A percentile compares a stretch with the other conserved stretches of the same genome.
Conservation (phyloP, 306 rosid genomes). For the Fagus crenata region DNA sequence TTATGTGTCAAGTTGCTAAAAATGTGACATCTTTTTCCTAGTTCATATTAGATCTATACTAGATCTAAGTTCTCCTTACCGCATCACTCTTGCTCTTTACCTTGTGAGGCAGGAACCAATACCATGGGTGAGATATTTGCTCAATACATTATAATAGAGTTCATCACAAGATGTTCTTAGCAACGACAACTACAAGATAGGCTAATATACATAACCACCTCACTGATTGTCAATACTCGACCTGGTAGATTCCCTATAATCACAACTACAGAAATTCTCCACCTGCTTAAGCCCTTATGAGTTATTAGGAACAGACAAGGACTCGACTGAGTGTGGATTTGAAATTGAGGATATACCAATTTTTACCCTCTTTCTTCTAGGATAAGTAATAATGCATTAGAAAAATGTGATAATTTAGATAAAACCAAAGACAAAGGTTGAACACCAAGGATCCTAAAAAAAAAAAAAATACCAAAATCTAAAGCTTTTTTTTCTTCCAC, state of each 20-base stretch:
- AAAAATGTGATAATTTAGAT: too few relatives aligned
- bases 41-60: too few relatives aligned
- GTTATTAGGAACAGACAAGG: too few relatives aligned
- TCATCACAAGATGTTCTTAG: background rate
- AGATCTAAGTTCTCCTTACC: too few relatives aligned
- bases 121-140: background rate
- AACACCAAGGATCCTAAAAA: background rate
- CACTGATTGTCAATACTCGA: background rate
- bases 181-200: background rate
- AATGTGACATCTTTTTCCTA: too few relatives aligned
- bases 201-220: background rate
- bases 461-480: background rate
- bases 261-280: background rate
- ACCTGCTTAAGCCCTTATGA: too few relatives aligned
- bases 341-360: too few relatives aligned
- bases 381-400: too few relatives aligned
- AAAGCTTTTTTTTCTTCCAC: background rate
- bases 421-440: background rate
- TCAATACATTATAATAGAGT: background rate
- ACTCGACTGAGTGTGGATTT: too few relatives aligned
- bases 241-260: background rate
- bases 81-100: too few relatives aligned
- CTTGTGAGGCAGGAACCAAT: background rate
- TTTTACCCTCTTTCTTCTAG: too few relatives aligned
- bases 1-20: too few relatives aligned